A percentile compares a stretch with the other conserved stretches of the same genome.
These are phyloP conservation scores for Mercurialis annua DNA, from an alignment of 345 rosid genomes.

Conservation along the genomic window DNA sequence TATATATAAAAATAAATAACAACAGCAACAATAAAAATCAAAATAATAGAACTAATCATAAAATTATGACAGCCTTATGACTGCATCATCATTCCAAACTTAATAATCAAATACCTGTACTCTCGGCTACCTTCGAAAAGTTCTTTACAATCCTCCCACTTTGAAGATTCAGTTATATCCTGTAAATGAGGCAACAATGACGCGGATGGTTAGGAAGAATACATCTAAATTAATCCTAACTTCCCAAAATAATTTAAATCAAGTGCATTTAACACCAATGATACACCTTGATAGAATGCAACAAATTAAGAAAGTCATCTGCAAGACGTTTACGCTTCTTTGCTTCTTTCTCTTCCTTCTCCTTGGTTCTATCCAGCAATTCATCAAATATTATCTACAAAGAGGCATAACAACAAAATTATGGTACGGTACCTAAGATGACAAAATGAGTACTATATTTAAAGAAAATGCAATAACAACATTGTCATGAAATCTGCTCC, in stretches of 20 bases:
- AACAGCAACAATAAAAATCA: neutral
- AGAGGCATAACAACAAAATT: slow-evolving; percentile 16
- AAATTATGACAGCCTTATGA: slow-evolving; percentile 5
- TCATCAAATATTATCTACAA: slow-evolving; percentile 75
- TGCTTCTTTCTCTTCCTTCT: slow-evolving; percentile 89
- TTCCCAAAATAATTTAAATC: neutral
- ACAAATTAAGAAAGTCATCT: slow-evolving; percentile 43
- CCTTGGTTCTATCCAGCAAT: slow-evolving; percentile 73
- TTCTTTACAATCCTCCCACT: slow-evolving; percentile 72
- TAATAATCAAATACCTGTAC: slow-evolving; percentile 55
- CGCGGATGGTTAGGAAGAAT: slow-evolving; percentile 20
- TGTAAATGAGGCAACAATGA: slow-evolving; percentile 33
- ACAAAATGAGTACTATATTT: neutral
- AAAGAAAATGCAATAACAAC: neutral
- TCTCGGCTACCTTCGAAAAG: slow-evolving; percentile 71
- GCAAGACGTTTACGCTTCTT: slow-evolving; percentile 69
- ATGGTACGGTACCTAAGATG: neutral
- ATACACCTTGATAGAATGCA: slow-evolving; percentile 43
- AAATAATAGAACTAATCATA: neutral
- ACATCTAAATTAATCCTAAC: neutral
- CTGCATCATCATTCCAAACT: neutral
- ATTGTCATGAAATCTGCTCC: neutral
- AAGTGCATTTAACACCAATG: neutral
- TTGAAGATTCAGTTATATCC: slow-evolving; percentile 75
- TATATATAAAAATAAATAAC: neutral